Evolutionary conservation across 2,329 filamentous ascomycete genomes (phyloP).

Genomic region (Pestalotiopsis sp.): DNA sequence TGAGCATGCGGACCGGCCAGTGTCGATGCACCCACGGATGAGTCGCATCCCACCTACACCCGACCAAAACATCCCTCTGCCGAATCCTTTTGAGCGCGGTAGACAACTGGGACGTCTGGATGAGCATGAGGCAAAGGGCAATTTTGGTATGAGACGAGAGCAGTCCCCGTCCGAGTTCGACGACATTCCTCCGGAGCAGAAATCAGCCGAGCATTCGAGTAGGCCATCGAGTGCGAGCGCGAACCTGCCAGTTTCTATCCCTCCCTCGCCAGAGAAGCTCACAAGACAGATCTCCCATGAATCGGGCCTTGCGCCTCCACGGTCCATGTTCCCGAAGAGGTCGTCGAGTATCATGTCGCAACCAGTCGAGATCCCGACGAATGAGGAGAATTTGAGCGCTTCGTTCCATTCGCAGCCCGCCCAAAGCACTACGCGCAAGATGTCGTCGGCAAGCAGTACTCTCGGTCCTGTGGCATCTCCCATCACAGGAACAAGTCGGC

Average conservation of each 20-base stretch:
- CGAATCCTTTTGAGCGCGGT: conserved; percentile 43
- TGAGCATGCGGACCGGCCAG: conserved; percentile 57
- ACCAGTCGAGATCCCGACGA: conserved; percentile 60
- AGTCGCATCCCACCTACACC: conserved; percentile 60
- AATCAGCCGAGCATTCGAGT: conserved; percentile 29
- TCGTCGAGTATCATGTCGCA: conserved; percentile 63
- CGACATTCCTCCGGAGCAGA: conserved; percentile 24
- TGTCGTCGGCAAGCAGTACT: conserved; percentile 65
- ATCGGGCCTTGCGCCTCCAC: conserved; percentile 52
- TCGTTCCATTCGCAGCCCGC: conserved; percentile 61
- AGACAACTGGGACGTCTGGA: conserved; percentile 39
- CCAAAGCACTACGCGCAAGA: conserved; percentile 58
- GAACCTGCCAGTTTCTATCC: conserved; percentile 23
- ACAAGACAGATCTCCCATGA: conserved; percentile 47
- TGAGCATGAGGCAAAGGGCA: conserved; percentile 33
- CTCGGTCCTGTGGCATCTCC: conserved; percentile 57
- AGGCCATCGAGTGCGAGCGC: conserved; percentile 35
- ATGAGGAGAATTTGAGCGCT: conserved; percentile 65
- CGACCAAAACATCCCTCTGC: conserved; percentile 47
- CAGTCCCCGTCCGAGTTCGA: conserved; percentile 58
- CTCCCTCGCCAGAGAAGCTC: conserved; percentile 45
- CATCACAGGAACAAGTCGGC: conserved; percentile 37
- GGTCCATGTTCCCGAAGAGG: conserved; percentile 49
- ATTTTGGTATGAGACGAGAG: conserved; percentile 57
- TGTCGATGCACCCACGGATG: conserved; percentile 75